Conservation (phyloP, 148 eudicot genomes). For the Camellia japonica region DNA sequence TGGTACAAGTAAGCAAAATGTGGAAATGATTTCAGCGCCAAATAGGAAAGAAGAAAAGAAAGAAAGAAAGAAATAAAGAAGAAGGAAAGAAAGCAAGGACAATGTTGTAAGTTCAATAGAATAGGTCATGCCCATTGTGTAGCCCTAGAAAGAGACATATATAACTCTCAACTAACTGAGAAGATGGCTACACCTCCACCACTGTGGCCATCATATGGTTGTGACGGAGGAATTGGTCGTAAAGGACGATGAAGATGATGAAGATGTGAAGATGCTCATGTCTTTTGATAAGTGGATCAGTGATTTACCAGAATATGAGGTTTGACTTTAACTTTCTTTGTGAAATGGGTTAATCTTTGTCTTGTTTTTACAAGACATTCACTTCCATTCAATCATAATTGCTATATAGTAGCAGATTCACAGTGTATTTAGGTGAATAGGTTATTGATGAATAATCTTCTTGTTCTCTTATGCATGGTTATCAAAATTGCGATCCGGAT, state of each 20-base stretch:
- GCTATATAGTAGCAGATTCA: background rate
- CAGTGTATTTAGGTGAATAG: background rate
- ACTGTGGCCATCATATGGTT: background rate
- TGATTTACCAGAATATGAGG: constrained; percentile 10
- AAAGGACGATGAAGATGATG: constrained; percentile 3
- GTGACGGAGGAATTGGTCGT: background rate
- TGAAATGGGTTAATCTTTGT: constrained; percentile 10
- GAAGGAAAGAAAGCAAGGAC: background rate
- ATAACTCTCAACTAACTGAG: background rate
- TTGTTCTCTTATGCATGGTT: background rate
- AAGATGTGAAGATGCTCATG: background rate
- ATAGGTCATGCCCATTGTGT: background rate
- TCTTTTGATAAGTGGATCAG: constrained; percentile 6
- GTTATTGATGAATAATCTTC: background rate
- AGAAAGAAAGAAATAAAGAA: background rate
- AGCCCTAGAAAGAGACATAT: constrained; percentile 1
- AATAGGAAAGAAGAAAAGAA: background rate
- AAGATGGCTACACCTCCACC: background rate
- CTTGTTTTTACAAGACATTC: background rate
- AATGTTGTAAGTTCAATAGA: constrained; percentile 2
- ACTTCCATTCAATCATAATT: background rate
- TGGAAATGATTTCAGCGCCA: background rate
- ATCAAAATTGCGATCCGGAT: too few species aligned
- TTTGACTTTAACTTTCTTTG: constrained; percentile 2
- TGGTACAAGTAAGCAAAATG: background rate